Evolutionary conservation across 306 rosid genomes (phyloP).

Genomic region (Geum urbanum): DNA sequence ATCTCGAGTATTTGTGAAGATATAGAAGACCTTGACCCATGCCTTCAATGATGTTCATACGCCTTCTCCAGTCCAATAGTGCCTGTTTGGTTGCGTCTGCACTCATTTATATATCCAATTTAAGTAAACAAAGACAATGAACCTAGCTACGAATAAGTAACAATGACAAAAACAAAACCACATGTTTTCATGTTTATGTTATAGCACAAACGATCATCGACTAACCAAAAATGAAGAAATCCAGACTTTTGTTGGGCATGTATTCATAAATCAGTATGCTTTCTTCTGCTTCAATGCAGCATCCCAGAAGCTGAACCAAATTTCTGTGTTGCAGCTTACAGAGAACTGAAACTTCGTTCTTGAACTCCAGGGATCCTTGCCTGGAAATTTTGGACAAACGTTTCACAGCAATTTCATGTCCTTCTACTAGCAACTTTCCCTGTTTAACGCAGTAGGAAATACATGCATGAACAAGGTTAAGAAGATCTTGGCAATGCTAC

Average conservation of each 20-base stretch:
- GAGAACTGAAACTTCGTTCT: not conserved
- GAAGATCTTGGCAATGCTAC: too few species aligned
- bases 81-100: not conserved
- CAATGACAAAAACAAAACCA: not conserved
- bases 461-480: not conserved
- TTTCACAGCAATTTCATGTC: conserved; percentile 1
- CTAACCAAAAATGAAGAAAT: not conserved
- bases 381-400: not conserved
- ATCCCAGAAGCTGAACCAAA: conserved; percentile 7
- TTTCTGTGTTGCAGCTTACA: conserved; percentile 1
- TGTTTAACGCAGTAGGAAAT: not conserved
- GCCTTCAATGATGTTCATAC: conserved; percentile 15
- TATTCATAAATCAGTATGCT: conserved; percentile 1
- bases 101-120: not conserved
- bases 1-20: conserved; percentile 21
- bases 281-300: conserved; percentile 8
- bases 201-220: not conserved
- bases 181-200: not conserved
- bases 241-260: conserved; percentile 6
- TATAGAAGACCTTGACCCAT: conserved; percentile 16
- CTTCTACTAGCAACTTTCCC: not conserved
- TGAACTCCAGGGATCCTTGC: not conserved
- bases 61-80: conserved; percentile 13
- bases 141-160: too few species aligned
- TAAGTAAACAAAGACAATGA: not conserved